phyloP scores from a whole-genome alignment of 2,329 filamentous ascomycete species.

The Ustilaginoidea virens region DNA sequence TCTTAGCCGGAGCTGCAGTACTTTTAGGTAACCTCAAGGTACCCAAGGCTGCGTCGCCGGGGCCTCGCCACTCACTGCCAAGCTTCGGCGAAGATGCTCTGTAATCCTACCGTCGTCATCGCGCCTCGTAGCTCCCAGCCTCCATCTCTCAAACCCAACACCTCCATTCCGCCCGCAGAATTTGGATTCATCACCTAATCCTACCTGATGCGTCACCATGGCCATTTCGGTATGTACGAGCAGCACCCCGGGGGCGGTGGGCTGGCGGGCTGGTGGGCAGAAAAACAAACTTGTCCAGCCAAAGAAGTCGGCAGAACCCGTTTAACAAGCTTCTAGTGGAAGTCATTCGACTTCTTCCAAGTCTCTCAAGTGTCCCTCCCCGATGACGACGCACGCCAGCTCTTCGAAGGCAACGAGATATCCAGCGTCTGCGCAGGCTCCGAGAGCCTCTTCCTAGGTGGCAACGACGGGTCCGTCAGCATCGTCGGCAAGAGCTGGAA shows the following conservation, averaged over 20 bases:
- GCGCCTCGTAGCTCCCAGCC: constrained; percentile 6
- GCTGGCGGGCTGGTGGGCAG: too few species aligned
- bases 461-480: constrained; percentile 69
- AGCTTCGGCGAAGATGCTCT: too few species aligned
- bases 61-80: too few species aligned
- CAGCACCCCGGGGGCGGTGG: too few species aligned
- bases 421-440: constrained; percentile 76
- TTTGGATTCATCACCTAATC: neutral
- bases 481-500: constrained; percentile 83
- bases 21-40: too few species aligned
- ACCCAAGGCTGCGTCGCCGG: too few species aligned
- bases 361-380: constrained; percentile 68
- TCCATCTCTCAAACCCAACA: neutral
- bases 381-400: constrained; percentile 62
- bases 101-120: constrained; percentile 19
- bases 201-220: constrained; percentile 16
- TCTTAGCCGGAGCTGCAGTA: too few species aligned
- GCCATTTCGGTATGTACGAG: constrained; percentile 18
- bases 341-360: constrained; percentile 99
- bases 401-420: constrained; percentile 72
- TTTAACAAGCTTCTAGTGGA: constrained; percentile 86
- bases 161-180: neutral
- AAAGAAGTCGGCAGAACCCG: too few species aligned
- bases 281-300: too few species aligned
- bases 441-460: constrained; percentile 79